phyloP scores from a whole-genome alignment of 1,284 basidiomycete genomes.

The Ganoderma lingzhi region DNA sequence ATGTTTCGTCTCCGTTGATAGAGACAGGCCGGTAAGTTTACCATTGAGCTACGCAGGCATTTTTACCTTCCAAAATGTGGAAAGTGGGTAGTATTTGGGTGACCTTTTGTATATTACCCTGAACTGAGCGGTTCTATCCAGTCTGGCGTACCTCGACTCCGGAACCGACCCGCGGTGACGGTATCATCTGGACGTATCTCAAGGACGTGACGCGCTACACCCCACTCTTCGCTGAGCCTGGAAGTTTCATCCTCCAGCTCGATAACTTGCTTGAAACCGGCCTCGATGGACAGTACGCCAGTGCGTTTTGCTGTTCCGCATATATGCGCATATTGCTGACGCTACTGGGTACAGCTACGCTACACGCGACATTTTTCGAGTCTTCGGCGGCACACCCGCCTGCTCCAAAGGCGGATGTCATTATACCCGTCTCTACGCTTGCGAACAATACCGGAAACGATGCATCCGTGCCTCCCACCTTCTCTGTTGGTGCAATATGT shows the following conservation, averaged over 20 bases:
- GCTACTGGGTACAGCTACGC: constrained; percentile 52
- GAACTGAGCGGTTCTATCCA: constrained; percentile 22
- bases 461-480: constrained; percentile 75
- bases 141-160: constrained; percentile 86
- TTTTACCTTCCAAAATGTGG: constrained; percentile 79
- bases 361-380: constrained; percentile 75
- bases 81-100: constrained; percentile 55
- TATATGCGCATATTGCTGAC: neutral
- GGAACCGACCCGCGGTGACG: constrained; percentile 70
- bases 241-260: constrained; percentile 75
- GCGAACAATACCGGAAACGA: constrained; percentile 69
- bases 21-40: neutral
- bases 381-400: constrained; percentile 63
- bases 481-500: constrained; percentile 57
- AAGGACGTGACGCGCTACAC: constrained; percentile 81
- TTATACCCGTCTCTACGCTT: constrained; percentile 74
- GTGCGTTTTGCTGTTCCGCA: constrained; percentile 46
- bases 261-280: constrained; percentile 70
- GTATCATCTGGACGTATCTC: constrained; percentile 81
- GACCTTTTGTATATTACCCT: neutral
- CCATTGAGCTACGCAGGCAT: constrained; percentile 43
- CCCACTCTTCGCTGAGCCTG: constrained; percentile 71
- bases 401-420: constrained; percentile 65
- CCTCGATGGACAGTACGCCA: constrained; percentile 73
- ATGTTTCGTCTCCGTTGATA: neutral